Base-by-base conservation (phyloP, 2,329 filamentous ascomycete genomes). In the Ophiocordyceps camponoti-saundersi region DNA sequence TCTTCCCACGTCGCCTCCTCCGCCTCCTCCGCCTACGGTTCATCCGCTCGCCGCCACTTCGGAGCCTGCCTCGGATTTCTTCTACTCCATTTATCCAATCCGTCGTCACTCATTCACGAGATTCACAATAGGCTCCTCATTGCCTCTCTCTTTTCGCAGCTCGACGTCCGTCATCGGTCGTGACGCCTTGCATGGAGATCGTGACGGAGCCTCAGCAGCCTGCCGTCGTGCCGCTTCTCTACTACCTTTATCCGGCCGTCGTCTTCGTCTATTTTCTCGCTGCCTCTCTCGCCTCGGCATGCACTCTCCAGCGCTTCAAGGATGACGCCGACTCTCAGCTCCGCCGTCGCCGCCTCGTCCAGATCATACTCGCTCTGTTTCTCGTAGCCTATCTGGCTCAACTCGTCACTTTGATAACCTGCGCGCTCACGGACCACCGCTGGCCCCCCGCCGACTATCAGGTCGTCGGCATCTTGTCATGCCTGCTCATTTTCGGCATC, bases 401-500 rank as follows among this genome's bases (percentile, higher is more conserved):
- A 53, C 60, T 73, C 10, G 52, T 60, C 13, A 53, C 60, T 18
- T 59, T 74, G 47, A 53, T 66, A 16, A 50, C 63, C 26, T 59
- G 61, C 21, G 63, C 65, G 42, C 26, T 63, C 15, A 39, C 61
- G 29, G 56, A 53, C 21, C 58, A 55, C 36, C 55, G 54, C 47
- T 73, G 65, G 67, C 62, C 62, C 40, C 61, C 63, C 1, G 64
- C 69, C 21, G 68, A 72, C 46, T 65, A 74, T 52, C 60, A 66
- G 39, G 65, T 71, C 50, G 70, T 85, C 47, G 75, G 77, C 47
- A 64, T 74, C 36, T 61, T 84, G 23, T 74, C 79, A 1, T 81
- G 77, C 47, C 66, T 79, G 43, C 61, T 85, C 26, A 67, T 77
- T n/a, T 85, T 80, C 59, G 72, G 75, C 3, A 69, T 80, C 15